Evolutionary conservation across 2,329 filamentous ascomycete genomes (phyloP).

Genomic region (Hypoxylon sp.): DNA sequence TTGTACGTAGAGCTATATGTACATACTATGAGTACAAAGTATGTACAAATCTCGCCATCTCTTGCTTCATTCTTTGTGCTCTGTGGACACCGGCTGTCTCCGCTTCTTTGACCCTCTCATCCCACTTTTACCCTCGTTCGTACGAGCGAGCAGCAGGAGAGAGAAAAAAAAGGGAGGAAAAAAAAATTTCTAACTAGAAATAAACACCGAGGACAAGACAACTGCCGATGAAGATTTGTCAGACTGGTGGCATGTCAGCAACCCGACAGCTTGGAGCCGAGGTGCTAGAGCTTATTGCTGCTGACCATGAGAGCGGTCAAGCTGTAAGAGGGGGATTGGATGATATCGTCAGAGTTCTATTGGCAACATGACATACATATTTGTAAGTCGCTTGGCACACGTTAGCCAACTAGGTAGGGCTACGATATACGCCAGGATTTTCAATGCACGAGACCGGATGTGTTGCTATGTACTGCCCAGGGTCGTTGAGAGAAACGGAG

Average conservation of each 20-base stretch:
- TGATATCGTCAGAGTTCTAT: conserved; percentile 10
- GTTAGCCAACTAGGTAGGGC: conserved; percentile 19
- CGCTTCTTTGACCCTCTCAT: conserved; percentile 5
- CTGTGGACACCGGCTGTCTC: not conserved
- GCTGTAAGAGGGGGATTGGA: not conserved
- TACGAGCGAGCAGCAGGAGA: not conserved
- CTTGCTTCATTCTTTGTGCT: conserved; percentile 7
- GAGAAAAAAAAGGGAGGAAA: not conserved
- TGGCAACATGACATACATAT: conserved; percentile 28
- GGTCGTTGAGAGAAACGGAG: not conserved
- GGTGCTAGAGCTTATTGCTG: conserved; percentile 39
- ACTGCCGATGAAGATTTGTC: conserved; percentile 41
- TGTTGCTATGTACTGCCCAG: not conserved
- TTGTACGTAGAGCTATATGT: conserved; percentile 4
- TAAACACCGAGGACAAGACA: conserved; percentile 11
- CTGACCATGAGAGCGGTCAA: conserved; percentile 41
- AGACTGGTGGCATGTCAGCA: conserved; percentile 26
- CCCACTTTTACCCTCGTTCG: not conserved
- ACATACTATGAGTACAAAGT: not conserved
- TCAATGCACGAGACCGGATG: conserved; percentile 5
- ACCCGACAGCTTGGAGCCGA: conserved; percentile 44
- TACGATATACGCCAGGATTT: conserved; percentile 16
- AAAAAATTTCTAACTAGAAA: conserved; percentile 2
- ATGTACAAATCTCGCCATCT: conserved; percentile 18
- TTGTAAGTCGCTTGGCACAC: conserved; percentile 15